Evolutionary conservation across 257 asterid genomes (phyloP).

Genomic region (Solanum corneliomulleri): DNA sequence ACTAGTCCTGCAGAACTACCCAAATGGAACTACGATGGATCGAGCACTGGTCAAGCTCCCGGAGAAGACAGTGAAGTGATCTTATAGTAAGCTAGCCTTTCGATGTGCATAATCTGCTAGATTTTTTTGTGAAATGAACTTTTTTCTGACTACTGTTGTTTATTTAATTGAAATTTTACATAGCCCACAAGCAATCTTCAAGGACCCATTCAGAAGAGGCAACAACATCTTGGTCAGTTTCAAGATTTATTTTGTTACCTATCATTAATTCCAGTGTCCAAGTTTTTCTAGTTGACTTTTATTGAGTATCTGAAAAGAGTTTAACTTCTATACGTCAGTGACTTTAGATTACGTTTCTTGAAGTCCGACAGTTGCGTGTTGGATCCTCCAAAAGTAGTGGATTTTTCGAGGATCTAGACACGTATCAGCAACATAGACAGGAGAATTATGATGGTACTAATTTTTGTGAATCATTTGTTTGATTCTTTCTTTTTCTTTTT

Average conservation of each 20-base stretch:
- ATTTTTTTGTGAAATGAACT: not conserved
- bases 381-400: not conserved
- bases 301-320: not conserved
- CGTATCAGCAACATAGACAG: not conserved
- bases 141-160: not conserved
- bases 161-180: not conserved
- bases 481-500: not conserved
- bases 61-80: conserved; percentile 97
- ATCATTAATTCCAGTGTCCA: not conserved
- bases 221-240: conserved; percentile 62
- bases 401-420: not conserved
- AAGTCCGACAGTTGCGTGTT: not conserved
- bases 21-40: conserved; percentile 92
- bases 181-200: conserved; percentile 94
- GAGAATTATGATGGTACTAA: not conserved
- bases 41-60: conserved; percentile 93
- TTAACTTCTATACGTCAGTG: not conserved
- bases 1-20: conserved; percentile 71
- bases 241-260: not conserved
- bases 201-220: conserved; percentile 86
- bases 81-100: conserved; percentile 42
- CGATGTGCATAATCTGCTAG: not conserved
- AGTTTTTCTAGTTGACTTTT: not conserved
- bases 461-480: not conserved
- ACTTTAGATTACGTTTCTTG: not conserved